Base-by-base conservation (phyloP, 257 asterid species). In the Sherardia arvensis region DNA sequence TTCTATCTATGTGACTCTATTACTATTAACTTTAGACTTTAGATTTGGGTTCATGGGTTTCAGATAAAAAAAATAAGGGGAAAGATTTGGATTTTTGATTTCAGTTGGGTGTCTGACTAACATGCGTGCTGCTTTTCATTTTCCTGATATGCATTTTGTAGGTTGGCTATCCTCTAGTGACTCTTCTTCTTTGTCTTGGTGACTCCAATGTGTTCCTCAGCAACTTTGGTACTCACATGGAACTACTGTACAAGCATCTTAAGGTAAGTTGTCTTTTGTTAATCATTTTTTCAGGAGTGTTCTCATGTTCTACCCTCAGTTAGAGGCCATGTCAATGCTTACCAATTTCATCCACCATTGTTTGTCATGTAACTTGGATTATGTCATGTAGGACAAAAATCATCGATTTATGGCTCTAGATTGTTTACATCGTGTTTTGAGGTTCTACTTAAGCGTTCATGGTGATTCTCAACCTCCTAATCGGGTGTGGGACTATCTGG, bases 161-260 rank as follows among this genome's bases (percentile, higher is more conserved):
- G 99, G 99, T 93, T 66, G 99, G 96, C 67, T 90, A 84, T 71
- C 99, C 99, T 72, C 80, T 93, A 86, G 99, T 90, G 78, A 93
- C 95, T 56, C 97, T 93, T 77, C 97, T 93, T 66, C 85, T 93
- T 29, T 93, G 99, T 73, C 99, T 93, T 34, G 97, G 99, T 33
- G 99, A 93, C 81, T 96, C 99, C 69, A 82, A 70, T 77, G 76
- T 81, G 74, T 93, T 93, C 80, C 96, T 87, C 74, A 83, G 54
- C 70, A 85, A 85, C 74, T 90, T 93, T 76, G 97, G 97, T 69
- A 56, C 91, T 59, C 99, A 93, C 79, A 93, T 93, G 99, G 99
- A 93, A 58, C 99, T 87, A 73, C 74, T 93, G 66, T 87, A 93
- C 93, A 93, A 90, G 71, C 97, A 89, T 83, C 90, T 93, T 28